These are phyloP conservation scores for Lycium barbarum DNA, from an alignment of 257 asterid species.

Conservation along the genomic window DNA sequence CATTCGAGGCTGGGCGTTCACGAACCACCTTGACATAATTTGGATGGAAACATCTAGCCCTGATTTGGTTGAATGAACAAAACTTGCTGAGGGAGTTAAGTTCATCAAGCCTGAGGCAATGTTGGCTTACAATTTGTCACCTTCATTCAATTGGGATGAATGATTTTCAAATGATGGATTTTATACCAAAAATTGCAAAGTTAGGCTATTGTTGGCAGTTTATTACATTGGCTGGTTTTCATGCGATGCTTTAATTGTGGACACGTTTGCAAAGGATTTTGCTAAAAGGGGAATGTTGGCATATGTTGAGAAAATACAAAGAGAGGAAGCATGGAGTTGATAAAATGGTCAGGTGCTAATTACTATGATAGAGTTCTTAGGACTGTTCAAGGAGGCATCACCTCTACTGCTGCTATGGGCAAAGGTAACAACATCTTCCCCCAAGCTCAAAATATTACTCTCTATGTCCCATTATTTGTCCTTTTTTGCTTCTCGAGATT, in stretches of 20 bases:
- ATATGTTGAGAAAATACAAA: slow-evolving; percentile 89
- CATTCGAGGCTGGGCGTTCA: no score
- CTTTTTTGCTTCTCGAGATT: no score
- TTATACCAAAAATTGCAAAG: slow-evolving; percentile 78
- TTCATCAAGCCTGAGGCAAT: slow-evolving; percentile 68
- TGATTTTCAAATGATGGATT: slow-evolving; percentile 79
- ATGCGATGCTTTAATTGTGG: slow-evolving; percentile 84
- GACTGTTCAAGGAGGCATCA: slow-evolving; percentile 96
- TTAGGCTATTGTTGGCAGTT: slow-evolving; percentile 91
- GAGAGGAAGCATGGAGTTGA: slow-evolving; percentile 94
- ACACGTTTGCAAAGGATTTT: slow-evolving; percentile 84
- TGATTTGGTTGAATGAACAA: slow-evolving; percentile 73
- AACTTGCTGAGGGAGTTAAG: slow-evolving; percentile 78
- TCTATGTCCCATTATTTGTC: no score
- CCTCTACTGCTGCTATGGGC: slow-evolving; percentile 99
- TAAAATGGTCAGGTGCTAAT: slow-evolving; percentile 98
- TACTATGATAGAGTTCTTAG: slow-evolving; percentile 89
- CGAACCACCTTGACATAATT: no score
- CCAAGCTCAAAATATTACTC: no score
- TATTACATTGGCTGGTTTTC: slow-evolving; percentile 93
- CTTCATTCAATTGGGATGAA: slow-evolving; percentile 97
- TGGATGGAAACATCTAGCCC: no score
- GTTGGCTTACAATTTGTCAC: slow-evolving; percentile 92
- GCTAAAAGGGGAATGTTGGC: slow-evolving; percentile 89
- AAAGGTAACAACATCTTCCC: slow-evolving; percentile 54